phyloP scores from a whole-genome alignment of 768 basidiomycete species.

The Rhizopogon vesiculosus region DNA sequence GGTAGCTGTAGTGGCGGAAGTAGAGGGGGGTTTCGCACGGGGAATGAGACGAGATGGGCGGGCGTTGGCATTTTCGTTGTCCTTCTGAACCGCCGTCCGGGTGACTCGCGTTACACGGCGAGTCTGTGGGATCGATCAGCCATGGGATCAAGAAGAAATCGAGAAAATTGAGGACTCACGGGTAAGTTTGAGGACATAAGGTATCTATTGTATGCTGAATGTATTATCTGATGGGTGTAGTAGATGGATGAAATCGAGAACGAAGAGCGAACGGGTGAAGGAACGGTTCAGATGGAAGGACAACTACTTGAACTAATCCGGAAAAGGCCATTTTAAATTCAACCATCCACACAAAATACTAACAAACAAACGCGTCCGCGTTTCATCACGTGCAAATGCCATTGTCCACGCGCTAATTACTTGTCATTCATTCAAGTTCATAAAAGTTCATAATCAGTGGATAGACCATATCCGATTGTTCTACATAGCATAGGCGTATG shows the following conservation, averaged over 20 bases:
- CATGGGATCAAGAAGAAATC: neutral
- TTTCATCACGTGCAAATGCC: conserved; percentile 26
- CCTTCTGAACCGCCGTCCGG: conserved; percentile 48
- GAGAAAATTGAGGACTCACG: conserved; percentile 23
- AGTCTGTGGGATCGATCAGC: conserved; percentile 34
- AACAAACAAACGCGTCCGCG: conserved; percentile 35
- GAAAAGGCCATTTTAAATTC: conserved; percentile 26
- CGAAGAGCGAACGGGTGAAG: conserved; percentile 6
- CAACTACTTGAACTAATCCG: conserved; percentile 12
- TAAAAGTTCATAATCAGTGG: neutral
- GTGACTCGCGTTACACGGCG: conserved; percentile 60
- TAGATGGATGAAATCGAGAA: conserved; percentile 2
- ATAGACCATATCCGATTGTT: neutral
- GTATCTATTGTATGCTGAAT: neutral
- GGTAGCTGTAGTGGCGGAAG: conserved; percentile 23
- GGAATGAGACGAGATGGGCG: conserved; percentile 55
- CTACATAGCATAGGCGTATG: neutral
- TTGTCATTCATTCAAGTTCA: neutral
- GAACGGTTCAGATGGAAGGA: conserved; percentile 4
- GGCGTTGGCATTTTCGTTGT: conserved; percentile 68
- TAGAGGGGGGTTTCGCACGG: conserved; percentile 54
- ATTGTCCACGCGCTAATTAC: neutral
- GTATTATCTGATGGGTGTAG: conserved; percentile 6
- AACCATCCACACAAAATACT: conserved; percentile 32
- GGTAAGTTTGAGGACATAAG: conserved; percentile 42